phyloP scores from a whole-genome alignment of 805 yeast species.

The Wickerhamomyces rabaulensis region DNA sequence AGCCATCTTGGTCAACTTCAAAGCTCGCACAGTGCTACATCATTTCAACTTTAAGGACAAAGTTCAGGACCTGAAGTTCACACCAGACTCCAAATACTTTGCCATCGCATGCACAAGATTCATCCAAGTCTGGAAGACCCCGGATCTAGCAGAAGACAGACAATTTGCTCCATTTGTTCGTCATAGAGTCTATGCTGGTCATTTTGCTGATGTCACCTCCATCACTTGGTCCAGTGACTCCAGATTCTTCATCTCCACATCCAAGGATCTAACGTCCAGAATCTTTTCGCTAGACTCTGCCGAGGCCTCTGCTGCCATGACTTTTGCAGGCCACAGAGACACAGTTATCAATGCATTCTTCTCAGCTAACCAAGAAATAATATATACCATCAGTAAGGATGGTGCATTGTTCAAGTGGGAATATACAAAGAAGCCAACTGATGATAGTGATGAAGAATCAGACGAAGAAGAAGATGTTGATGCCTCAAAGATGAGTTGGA shows the following conservation, averaged over 20 bases:
- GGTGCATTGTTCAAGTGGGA: conserved; percentile 95
- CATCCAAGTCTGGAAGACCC: conserved; percentile 92
- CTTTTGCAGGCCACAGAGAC: conserved; percentile 90
- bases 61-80: conserved; percentile 71
- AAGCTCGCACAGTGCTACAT: conserved; percentile 78
- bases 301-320: conserved; percentile 73
- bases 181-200: conserved; percentile 88
- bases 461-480: conserved; percentile 37
- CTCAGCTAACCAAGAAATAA: conserved; percentile 79
- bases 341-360: conserved; percentile 84
- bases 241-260: conserved; percentile 77
- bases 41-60: conserved; percentile 88
- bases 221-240: conserved; percentile 90
- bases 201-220: conserved; percentile 73
- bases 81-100: conserved; percentile 84
- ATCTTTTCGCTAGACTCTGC: conserved; percentile 70
- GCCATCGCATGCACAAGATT: conserved; percentile 82
- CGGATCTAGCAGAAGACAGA: conserved; percentile 71
- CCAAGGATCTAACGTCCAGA: conserved; percentile 86
- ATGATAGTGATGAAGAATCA: conserved; percentile 35
- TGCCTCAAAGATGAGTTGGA: conserved; percentile 58
- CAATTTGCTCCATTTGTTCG: conserved; percentile 96
- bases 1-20: conserved; percentile 84
- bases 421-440: conserved; percentile 55
- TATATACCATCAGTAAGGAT: conserved; percentile 88